A percentile compares a stretch with the other conserved stretches of the same genome.
These are phyloP conservation scores for Cicer pinnatifidum DNA, from an alignment of 306 rosid species.

Conservation along the genomic window DNA sequence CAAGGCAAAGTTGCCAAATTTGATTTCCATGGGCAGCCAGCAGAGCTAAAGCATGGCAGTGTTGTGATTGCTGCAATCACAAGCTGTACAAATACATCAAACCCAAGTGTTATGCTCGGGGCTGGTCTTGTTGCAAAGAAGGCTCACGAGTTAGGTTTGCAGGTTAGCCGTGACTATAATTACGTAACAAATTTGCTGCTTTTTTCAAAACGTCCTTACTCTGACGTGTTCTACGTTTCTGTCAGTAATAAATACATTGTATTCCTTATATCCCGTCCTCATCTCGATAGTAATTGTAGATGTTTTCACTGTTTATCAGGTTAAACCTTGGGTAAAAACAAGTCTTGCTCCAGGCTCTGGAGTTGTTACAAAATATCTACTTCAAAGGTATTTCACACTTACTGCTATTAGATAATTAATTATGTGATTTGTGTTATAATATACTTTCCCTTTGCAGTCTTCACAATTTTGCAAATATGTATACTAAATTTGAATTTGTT, in stretches of 20 bases:
- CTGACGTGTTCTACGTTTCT: slow-evolving; percentile 1
- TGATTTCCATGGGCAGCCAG: slow-evolving; percentile 85
- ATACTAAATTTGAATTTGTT: slow-evolving; percentile 40
- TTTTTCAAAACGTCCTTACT: slow-evolving; percentile 20
- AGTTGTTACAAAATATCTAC: slow-evolving; percentile 90
- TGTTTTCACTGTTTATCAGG: slow-evolving; percentile 57
- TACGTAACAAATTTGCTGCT: slow-evolving; percentile 11
- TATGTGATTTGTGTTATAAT: slow-evolving; percentile 22
- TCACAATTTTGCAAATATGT: slow-evolving; percentile 22
- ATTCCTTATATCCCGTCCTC: slow-evolving; percentile 21
- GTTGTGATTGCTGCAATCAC: slow-evolving; percentile 98
- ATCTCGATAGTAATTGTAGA: slow-evolving; percentile 15
- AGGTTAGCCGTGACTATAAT: slow-evolving; percentile 57
- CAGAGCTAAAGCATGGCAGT: slow-evolving; percentile 92
- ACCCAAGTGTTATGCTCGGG: slow-evolving; percentile 98
- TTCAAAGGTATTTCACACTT: slow-evolving; percentile 61
- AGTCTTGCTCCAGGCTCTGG: slow-evolving; percentile 99
- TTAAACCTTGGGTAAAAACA: slow-evolving; percentile 98
- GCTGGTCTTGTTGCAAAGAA: slow-evolving; percentile 96
- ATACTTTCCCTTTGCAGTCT: slow-evolving; percentile 12
- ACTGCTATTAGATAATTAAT: slow-evolving; percentile 19
- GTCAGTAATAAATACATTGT: slow-evolving; percentile 11
- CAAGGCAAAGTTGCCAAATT: slow-evolving; percentile 84
- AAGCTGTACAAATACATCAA: slow-evolving; percentile 97
- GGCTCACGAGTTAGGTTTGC: slow-evolving; percentile 83